Conservation (phyloP, 2,329 filamentous ascomycete species). For the Ophiosphaerella narmari region DNA sequence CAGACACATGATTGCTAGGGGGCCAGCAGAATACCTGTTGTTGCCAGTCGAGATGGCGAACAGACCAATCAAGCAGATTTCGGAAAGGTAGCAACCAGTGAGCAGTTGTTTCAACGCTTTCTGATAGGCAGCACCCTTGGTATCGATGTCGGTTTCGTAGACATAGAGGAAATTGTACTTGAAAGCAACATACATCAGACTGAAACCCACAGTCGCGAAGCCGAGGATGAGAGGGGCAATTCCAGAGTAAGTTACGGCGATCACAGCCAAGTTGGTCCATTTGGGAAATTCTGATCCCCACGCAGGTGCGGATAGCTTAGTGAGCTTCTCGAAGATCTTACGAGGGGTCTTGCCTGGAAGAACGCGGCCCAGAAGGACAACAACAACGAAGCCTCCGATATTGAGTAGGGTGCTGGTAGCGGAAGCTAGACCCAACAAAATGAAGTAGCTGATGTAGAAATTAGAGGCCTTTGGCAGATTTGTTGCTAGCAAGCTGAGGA, state of each 20-base stretch:
- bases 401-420: constrained; percentile 64
- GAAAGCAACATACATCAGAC: constrained; percentile 53
- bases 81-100: constrained; percentile 54
- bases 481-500: constrained; percentile 68
- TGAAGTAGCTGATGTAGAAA: constrained; percentile 94
- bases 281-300: constrained; percentile 55
- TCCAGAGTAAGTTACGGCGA: constrained; percentile 54
- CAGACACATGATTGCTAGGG: constrained; percentile 50
- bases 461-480: constrained; percentile 86
- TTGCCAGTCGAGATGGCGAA: constrained; percentile 49
- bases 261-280: constrained; percentile 52
- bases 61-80: constrained; percentile 55
- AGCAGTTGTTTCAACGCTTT: constrained; percentile 54
- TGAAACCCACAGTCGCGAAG: constrained; percentile 52
- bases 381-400: constrained; percentile 77
- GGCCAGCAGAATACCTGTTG: constrained; percentile 42
- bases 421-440: constrained; percentile 72
- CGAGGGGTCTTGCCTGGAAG: constrained; percentile 54
- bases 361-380: constrained; percentile 77
- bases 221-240: constrained; percentile 55
- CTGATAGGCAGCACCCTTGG: constrained; percentile 53
- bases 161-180: constrained; percentile 57
- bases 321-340: constrained; percentile 52
- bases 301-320: constrained; percentile 48
- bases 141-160: constrained; percentile 53